phyloP scores from a whole-genome alignment of 2,329 filamentous ascomycete species.

The Aspergillus bombycis region DNA sequence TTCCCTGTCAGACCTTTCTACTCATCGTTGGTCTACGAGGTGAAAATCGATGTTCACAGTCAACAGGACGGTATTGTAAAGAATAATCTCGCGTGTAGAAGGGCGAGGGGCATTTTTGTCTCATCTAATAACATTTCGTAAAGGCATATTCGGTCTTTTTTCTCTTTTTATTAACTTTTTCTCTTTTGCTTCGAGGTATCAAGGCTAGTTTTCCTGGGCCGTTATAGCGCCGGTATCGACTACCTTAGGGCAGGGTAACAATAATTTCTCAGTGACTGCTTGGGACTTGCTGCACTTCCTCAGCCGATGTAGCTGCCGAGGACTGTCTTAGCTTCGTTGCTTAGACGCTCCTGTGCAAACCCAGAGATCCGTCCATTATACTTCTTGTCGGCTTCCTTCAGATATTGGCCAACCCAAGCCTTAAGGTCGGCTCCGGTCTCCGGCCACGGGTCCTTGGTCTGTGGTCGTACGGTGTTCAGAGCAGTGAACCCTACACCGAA shows the following conservation, averaged over 20 bases:
- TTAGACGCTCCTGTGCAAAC: conserved; percentile 73
- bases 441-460: conserved; percentile 77
- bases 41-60: background rate
- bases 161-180: background rate
- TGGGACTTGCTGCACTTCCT: background rate
- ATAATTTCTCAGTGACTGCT: background rate
- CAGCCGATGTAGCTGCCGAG: conserved; percentile 52
- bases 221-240: background rate
- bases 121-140: conserved; percentile 18
- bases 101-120: conserved; percentile 1
- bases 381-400: conserved; percentile 75
- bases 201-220: background rate
- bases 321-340: conserved; percentile 58
- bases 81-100: background rate
- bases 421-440: conserved; percentile 78
- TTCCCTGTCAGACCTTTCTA: background rate
- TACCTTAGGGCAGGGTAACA: background rate
- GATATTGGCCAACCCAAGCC: conserved; percentile 78
- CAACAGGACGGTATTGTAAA: conserved; percentile 6
- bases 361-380: conserved; percentile 70
- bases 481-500: conserved; percentile 95
- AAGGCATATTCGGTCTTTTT: conserved; percentile 13
- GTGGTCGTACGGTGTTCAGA: conserved; percentile 83
- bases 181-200: conserved; percentile 3
- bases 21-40: background rate